Evolutionary conservation across 2,329 filamentous ascomycete species (phyloP).

Genomic region (Simplicillium sp.): DNA sequence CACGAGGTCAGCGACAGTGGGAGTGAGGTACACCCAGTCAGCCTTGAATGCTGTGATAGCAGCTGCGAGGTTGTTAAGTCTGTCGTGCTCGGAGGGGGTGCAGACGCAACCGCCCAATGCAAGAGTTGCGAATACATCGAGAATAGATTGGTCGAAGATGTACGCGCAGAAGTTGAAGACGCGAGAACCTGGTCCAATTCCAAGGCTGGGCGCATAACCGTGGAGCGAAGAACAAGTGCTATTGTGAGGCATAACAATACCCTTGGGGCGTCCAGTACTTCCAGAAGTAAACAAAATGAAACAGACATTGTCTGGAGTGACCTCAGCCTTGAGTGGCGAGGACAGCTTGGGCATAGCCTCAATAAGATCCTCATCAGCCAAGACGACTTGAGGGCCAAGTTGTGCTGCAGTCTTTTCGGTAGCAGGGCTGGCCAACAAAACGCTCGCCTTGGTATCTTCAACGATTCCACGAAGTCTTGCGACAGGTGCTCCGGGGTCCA

Average conservation of each 20-base stretch:
- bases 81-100: slow-evolving; percentile 6
- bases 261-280: slow-evolving; percentile 41
- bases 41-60: slow-evolving; percentile 5
- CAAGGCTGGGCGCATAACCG: slow-evolving; percentile 4
- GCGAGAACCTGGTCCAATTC: not conserved
- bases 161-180: slow-evolving; percentile 7
- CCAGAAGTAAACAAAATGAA: slow-evolving; percentile 49
- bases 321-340: too few species aligned
- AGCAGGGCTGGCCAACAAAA: too few species aligned
- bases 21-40: slow-evolving; percentile 5
- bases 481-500: slow-evolving; percentile 1
- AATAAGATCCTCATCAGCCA: too few species aligned
- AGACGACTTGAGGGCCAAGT: too few species aligned
- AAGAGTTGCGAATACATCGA: slow-evolving; percentile 3
- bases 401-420: too few species aligned
- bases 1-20: slow-evolving; percentile 1
- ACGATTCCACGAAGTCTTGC: not conserved
- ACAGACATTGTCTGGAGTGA: slow-evolving; percentile 5
- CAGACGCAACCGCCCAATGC: slow-evolving; percentile 4
- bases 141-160: slow-evolving; percentile 5
- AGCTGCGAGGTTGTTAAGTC: slow-evolving; percentile 2
- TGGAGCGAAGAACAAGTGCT: slow-evolving; percentile 8
- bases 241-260: slow-evolving; percentile 26
- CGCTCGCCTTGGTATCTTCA: too few species aligned
- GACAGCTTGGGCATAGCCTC: too few species aligned